Percentiles rank a stretch among this genome's conserved stretches.
phyloP scores from a whole-genome alignment of 106 monocot genomes.

The Narthecium ossifragum region DNA sequence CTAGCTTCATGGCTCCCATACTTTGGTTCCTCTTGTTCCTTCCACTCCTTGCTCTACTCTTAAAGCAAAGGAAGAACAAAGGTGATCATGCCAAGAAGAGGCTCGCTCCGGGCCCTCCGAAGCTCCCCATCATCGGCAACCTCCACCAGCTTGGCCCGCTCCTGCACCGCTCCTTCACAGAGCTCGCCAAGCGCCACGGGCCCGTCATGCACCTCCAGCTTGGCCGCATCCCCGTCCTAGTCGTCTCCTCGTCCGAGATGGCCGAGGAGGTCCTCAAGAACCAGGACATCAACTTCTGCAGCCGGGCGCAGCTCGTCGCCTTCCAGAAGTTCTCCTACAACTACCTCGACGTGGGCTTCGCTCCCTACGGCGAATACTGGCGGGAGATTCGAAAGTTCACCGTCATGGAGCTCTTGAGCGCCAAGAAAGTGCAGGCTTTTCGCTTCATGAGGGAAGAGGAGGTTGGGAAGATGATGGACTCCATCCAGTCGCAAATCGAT shows the following conservation, averaged over 20 bases:
- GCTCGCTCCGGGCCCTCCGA: too few species aligned
- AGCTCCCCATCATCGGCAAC: too few species aligned
- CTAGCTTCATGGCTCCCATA: too few species aligned
- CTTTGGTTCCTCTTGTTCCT: too few species aligned
- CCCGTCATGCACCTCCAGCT: background rate
- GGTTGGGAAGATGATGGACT: background rate
- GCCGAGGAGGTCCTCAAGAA: background rate
- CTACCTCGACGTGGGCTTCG: background rate
- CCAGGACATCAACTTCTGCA: background rate
- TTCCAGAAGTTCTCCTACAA: background rate
- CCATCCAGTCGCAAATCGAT: background rate
- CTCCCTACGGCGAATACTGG: constrained; percentile 2
- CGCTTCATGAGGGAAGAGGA: background rate
- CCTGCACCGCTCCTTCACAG: too few species aligned
- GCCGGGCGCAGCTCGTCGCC: background rate
- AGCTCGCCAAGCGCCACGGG: too few species aligned
- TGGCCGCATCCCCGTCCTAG: background rate
- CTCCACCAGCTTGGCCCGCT: too few species aligned
- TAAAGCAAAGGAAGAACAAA: too few species aligned
- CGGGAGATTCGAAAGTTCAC: background rate
- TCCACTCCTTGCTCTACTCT: too few species aligned
- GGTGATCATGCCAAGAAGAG: too few species aligned
- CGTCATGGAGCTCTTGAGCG: background rate
- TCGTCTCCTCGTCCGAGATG: background rate
- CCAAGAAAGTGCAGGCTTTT: background rate